phyloP scores from a whole-genome alignment of 1,139 yeast species.

The Yamadazyma buinensis region DNA sequence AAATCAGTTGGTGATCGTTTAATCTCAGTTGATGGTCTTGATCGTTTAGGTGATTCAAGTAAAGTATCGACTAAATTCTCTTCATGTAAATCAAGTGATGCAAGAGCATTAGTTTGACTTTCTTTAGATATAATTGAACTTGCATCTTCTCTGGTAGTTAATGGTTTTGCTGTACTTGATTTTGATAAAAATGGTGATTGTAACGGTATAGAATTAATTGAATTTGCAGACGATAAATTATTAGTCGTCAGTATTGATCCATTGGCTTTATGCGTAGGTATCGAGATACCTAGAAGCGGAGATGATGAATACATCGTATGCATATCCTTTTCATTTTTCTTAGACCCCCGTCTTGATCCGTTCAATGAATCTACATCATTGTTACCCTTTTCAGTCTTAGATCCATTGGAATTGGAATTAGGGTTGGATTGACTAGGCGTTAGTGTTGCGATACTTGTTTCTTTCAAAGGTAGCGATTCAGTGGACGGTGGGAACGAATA shows the following conservation, averaged over 20 bases:
- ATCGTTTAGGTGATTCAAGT: constrained; percentile 11
- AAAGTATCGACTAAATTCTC: constrained; percentile 13
- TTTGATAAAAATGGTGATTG: constrained; percentile 40
- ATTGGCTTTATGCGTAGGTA: neutral
- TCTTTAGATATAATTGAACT: constrained; percentile 39
- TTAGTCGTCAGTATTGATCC: no score
- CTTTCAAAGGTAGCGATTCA: constrained; percentile 20
- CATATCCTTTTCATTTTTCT: neutral
- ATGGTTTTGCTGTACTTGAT: constrained; percentile 57
- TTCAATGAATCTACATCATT: neutral
- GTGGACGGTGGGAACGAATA: constrained; percentile 43
- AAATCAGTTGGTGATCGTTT: constrained; percentile 9
- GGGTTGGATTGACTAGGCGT: neutral
- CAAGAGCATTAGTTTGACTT: constrained; percentile 12
- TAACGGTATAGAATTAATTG: constrained; percentile 20
- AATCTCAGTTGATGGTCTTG: constrained; percentile 9
- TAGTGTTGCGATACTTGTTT: neutral
- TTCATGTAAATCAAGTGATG: constrained; percentile 8
- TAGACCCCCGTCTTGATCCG: neutral
- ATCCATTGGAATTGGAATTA: neutral
- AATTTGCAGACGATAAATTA: constrained; percentile 6
- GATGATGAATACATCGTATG: neutral
- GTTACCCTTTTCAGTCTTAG: neutral
- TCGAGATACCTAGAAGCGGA: neutral
- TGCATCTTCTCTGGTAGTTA: constrained; percentile 54